Evolutionary conservation across 495 filamentous ascomycete species (phyloP), one percentile per base, ranked within the genome.

Genomic region (Darksidea phi): DNA sequence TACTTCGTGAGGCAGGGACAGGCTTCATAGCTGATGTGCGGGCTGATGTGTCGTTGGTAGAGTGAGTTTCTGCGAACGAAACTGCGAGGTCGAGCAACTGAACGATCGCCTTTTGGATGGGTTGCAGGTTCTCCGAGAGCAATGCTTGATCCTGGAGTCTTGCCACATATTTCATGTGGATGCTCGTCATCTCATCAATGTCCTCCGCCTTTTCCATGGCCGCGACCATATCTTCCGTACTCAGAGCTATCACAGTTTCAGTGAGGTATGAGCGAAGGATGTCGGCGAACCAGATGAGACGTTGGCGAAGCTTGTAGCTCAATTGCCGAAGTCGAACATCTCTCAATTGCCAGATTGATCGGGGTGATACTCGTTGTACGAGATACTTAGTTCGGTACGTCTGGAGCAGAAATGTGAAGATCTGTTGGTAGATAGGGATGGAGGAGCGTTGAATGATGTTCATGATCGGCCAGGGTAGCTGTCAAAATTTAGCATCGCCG

Each of bases 401-500:
- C 67, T 96, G 92, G 25, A 93, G 80, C 0, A 95, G 77, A 32
- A 96, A 84, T 0, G 79, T 85, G 61, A 88, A 90, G 15, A 91
- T 75, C 1, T 79, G 74, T 61, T 88, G 86, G 70, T 96, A 95
- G 0, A 76, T 75, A 0, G 68, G 52, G 24, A 92, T 78, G 0
- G 84, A 80, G 3, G 79, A 74, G 23, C 81, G 79, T 0, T 79
- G 82, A 47, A 96, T 78, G 21, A 97, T 82, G 48, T 96, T 94
- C 34, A 86, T 87, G n/a, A 95, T 78, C 0, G 91, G 85, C 92
- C 92, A 96, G 7, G 88, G 83, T 2, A 97, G 78, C 48, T 73
- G 23, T 11, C 66, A 7, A 6, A 55, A 25, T 20, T 59, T 48
- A 17, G n/a, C 11, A 54, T 36, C 21, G 15, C 23, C 64, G 59